These are phyloP conservation scores for Termitomyces titanicus DNA, from an alignment of 768 basidiomycete genomes.

Conservation along the genomic window DNA sequence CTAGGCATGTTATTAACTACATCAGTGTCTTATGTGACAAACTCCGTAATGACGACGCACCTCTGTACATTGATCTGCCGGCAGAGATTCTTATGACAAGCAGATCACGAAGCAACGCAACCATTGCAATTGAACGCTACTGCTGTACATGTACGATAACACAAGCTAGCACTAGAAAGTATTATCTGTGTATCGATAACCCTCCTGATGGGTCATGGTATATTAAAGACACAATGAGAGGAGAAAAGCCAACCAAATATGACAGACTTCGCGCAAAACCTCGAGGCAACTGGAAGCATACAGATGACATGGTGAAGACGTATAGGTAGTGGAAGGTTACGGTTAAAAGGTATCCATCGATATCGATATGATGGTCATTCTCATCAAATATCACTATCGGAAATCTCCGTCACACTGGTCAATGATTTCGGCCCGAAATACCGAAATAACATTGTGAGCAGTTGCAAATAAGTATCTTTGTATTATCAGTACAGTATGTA, in stretches of 20 bases:
- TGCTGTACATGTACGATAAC: not conserved
- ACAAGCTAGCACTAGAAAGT: not conserved
- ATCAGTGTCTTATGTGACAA: not conserved
- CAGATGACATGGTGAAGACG: not conserved
- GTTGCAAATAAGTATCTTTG: too few species aligned
- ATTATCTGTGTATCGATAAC: constrained; percentile 10
- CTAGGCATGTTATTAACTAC: not conserved
- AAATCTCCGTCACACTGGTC: constrained; percentile 4
- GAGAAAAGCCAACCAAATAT: not conserved
- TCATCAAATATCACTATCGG: not conserved
- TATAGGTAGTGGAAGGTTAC: too few species aligned
- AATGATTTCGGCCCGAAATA: not conserved
- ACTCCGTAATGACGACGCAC: not conserved
- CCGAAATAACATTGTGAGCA: too few species aligned
- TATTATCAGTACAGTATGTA: constrained; percentile 3
- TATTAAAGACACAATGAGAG: not conserved
- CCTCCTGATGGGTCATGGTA: not conserved
- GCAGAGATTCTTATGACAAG: not conserved
- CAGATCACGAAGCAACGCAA: constrained; percentile 5
- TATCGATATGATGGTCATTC: not conserved
- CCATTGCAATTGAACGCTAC: constrained; percentile 9
- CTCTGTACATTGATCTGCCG: constrained; percentile 1
- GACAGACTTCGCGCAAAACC: too few species aligned
- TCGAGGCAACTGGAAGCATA: not conserved
- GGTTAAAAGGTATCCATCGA: not conserved